Evolutionary conservation across 2,329 filamentous ascomycete species (phyloP).

Genomic region (Westerdykella sp.): DNA sequence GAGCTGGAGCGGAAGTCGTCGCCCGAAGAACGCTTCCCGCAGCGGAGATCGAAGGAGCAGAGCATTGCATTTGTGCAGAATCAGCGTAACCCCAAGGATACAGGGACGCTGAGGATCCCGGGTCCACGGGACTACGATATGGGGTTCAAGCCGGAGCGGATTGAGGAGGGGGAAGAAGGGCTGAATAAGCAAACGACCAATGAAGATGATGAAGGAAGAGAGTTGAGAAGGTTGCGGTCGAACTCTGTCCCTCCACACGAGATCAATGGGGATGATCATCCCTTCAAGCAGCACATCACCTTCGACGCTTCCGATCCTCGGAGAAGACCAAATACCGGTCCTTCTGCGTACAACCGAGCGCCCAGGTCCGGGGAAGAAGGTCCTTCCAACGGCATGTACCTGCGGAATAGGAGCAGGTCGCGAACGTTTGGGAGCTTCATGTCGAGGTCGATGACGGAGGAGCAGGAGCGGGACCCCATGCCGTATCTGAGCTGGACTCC

Average conservation of each 20-base stretch:
- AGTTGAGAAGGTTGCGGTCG: slow-evolving; percentile 13
- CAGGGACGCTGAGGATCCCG: slow-evolving; percentile 76
- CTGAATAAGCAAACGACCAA: slow-evolving; percentile 19
- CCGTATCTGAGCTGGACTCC: slow-evolving; percentile 94
- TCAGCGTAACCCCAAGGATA: slow-evolving; percentile 67
- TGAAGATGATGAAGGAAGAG: slow-evolving; percentile 14
- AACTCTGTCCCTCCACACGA: slow-evolving; percentile 24
- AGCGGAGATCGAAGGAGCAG: slow-evolving; percentile 58
- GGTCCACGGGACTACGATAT: slow-evolving; percentile 85
- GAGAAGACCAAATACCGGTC: slow-evolving; percentile 18
- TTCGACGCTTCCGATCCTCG: slow-evolving; percentile 57
- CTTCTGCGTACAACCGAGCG: slow-evolving; percentile 30
- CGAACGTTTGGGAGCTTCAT: slow-evolving; percentile 56
- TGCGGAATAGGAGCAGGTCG: slow-evolving; percentile 32
- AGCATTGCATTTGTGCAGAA: slow-evolving; percentile 85
- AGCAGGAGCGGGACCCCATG: slow-evolving; percentile 47
- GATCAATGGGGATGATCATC: slow-evolving; percentile 36
- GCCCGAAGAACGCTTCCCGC: slow-evolving; percentile 48
- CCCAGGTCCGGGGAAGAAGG: slow-evolving; percentile 9
- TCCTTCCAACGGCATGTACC: slow-evolving; percentile 14
- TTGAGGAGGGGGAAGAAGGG: slow-evolving; percentile 40
- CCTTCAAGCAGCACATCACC: slow-evolving; percentile 53
- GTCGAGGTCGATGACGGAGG: slow-evolving; percentile 47
- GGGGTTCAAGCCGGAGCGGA: slow-evolving; percentile 62
- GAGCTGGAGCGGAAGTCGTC: slow-evolving; percentile 57